These are phyloP conservation scores for Skeletonema menzelii DNA, from an alignment of 108 stramenopile species.

Conservation along the genomic window DNA sequence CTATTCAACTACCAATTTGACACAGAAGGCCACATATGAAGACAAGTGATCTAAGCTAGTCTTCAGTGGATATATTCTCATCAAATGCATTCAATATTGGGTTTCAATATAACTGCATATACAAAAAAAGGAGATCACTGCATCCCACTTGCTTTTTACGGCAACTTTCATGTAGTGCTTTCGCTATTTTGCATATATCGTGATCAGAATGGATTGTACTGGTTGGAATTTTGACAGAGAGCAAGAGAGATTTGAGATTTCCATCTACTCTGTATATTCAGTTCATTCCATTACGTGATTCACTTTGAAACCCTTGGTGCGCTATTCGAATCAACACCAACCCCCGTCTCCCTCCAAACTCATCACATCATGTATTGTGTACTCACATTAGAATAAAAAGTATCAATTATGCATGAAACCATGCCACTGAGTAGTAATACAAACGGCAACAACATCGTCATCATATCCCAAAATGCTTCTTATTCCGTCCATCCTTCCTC, in stretches of 20 bases:
- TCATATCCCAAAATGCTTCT: constrained; percentile 27
- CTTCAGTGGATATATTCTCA: constrained; percentile 4
- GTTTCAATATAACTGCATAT: neutral
- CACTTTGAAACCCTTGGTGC: too few species aligned
- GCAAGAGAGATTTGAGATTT: too few species aligned
- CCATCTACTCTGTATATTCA: neutral
- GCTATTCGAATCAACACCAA: neutral
- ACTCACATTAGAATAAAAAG: neutral
- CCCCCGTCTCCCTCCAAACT: neutral
- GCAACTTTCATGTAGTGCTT: neutral
- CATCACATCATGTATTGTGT: neutral
- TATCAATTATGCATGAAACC: neutral
- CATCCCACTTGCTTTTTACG: neutral
- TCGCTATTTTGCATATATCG: neutral
- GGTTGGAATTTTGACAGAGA: neutral
- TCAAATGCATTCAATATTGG: constrained; percentile 13
- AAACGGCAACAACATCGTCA: neutral
- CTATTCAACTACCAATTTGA: constrained; percentile 52
- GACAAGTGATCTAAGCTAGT: constrained; percentile 9
- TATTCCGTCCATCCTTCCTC: constrained; percentile 48
- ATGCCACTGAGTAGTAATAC: neutral
- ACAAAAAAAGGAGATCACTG: neutral
- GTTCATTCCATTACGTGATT: neutral
- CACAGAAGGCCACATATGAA: constrained; percentile 5
- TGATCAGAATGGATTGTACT: constrained; percentile 7